These are phyloP conservation scores for Stylosanthes scabra DNA, from an alignment of 331 rosid species.

Conservation along the genomic window DNA sequence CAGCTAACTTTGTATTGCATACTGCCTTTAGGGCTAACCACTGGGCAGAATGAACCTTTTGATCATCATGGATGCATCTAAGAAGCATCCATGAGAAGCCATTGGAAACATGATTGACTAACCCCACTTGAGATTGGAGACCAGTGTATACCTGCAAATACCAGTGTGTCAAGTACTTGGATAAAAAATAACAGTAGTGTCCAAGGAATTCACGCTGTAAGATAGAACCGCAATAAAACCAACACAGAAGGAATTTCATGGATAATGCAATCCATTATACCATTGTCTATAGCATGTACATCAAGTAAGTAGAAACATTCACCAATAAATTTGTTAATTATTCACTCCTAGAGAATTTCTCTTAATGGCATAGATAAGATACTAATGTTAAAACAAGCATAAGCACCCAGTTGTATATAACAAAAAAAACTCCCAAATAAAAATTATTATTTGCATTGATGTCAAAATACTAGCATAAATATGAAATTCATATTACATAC, in stretches of 20 bases:
- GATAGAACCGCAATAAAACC: conserved; percentile 8
- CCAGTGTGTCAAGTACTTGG: conserved; percentile 39
- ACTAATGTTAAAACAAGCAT: conserved; percentile 3
- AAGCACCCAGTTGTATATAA: conserved; percentile 13
- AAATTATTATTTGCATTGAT: conserved; percentile 1
- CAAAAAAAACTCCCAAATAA: conserved; percentile 28
- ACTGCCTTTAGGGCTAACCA: conserved; percentile 93
- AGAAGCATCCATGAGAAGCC: conserved; percentile 87
- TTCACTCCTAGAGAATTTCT: conserved; percentile 21
- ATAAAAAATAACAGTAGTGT: conserved; percentile 9
- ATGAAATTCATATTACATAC: neutral
- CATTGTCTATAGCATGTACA: conserved; percentile 27
- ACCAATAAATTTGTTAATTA: conserved; percentile 14
- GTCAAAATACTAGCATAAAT: neutral
- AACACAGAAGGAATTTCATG: conserved; percentile 30
- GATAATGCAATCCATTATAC: conserved; percentile 19
- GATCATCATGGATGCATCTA: conserved; percentile 92
- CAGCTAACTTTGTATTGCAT: conserved; percentile 91
- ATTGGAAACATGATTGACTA: conserved; percentile 60
- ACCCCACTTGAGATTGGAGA: conserved; percentile 85
- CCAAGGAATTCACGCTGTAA: conserved; percentile 30
- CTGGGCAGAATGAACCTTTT: conserved; percentile 84
- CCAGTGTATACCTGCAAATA: conserved; percentile 71
- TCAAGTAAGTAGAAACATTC: conserved; percentile 26
- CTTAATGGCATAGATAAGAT: conserved; percentile 26